Percentiles rank a stretch among this genome's conserved stretches.
phyloP scores from a whole-genome alignment of 106 monocot species.

The Hemerocallis citrina region DNA sequence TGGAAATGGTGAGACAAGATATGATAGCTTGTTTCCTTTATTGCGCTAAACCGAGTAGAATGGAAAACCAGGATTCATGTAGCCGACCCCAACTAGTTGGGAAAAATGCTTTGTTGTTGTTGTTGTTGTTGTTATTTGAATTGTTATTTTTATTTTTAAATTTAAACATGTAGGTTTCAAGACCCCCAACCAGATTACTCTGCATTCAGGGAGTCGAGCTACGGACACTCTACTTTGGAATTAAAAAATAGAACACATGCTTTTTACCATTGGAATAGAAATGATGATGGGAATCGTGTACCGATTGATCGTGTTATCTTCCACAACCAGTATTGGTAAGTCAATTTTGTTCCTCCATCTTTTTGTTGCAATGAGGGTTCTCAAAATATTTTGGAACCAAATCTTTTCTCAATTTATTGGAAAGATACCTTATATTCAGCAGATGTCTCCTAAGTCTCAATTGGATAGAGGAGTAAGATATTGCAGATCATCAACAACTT shows the following conservation, averaged over 20 bases:
- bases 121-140: too few relatives aligned
- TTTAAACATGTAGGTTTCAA: conserved; percentile 37
- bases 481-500: too few relatives aligned
- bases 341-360: too few relatives aligned
- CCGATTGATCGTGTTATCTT: conserved; percentile 54
- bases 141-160: conserved; percentile 1
- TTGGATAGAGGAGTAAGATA: too few relatives aligned
- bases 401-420: background rate
- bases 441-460: too few relatives aligned
- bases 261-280: conserved; percentile 81
- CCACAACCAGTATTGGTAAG: conserved; percentile 82
- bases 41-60: too few relatives aligned
- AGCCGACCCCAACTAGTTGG: too few relatives aligned
- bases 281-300: conserved; percentile 71
- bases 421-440: background rate
- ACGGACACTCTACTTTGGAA: conserved; percentile 78
- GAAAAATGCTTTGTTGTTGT: too few relatives aligned
- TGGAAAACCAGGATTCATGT: too few relatives aligned
- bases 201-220: conserved; percentile 91
- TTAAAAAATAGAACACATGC: conserved; percentile 89
- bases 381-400: background rate
- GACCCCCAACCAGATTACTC: conserved; percentile 86
- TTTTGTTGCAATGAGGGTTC: too few relatives aligned
- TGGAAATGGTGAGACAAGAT: too few relatives aligned
- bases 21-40: too few relatives aligned